Percentiles rank a stretch among this genome's conserved stretches.
phyloP scores from a whole-genome alignment of 495 filamentous ascomycete genomes.

The Penicillium taxi region DNA sequence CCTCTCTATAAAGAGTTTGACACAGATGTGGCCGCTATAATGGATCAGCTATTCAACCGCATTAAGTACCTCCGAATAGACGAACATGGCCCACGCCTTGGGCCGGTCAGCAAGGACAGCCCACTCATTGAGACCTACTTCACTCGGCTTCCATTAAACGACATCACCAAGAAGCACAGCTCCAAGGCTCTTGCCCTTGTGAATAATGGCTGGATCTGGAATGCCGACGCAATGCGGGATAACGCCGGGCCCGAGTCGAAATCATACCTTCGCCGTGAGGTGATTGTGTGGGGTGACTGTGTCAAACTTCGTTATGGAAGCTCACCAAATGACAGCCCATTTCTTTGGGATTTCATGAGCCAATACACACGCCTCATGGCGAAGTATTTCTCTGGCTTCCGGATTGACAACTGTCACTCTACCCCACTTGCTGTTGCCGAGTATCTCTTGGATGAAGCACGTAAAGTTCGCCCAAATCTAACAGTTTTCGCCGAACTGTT shows the following conservation, averaged over 20 bases:
- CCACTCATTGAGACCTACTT: conserved; percentile 96
- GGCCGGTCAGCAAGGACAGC: conserved; percentile 63
- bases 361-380: conserved; percentile 89
- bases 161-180: conserved; percentile 67
- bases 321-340: conserved; percentile 77
- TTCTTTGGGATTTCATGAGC: conserved; percentile 91
- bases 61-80: conserved; percentile 89
- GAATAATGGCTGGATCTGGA: conserved; percentile 99
- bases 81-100: conserved; percentile 81
- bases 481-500: conserved; percentile 95
- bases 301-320: conserved; percentile 91
- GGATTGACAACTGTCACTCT: conserved; percentile 98
- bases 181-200: conserved; percentile 71
- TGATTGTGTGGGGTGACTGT: conserved; percentile 98
- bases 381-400: conserved; percentile 90
- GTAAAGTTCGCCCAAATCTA: conserved; percentile 77
- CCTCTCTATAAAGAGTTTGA: conserved; percentile 89
- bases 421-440: conserved; percentile 90
- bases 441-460: conserved; percentile 85
- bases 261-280: conserved; percentile 85
- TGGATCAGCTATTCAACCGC: conserved; percentile 87
- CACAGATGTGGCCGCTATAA: conserved; percentile 67
- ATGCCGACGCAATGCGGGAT: conserved; percentile 85
- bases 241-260: conserved; percentile 84
- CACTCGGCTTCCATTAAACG: conserved; percentile 77